Conservation (phyloP, 768 basidiomycete species). For the Russula foetens region DNA sequence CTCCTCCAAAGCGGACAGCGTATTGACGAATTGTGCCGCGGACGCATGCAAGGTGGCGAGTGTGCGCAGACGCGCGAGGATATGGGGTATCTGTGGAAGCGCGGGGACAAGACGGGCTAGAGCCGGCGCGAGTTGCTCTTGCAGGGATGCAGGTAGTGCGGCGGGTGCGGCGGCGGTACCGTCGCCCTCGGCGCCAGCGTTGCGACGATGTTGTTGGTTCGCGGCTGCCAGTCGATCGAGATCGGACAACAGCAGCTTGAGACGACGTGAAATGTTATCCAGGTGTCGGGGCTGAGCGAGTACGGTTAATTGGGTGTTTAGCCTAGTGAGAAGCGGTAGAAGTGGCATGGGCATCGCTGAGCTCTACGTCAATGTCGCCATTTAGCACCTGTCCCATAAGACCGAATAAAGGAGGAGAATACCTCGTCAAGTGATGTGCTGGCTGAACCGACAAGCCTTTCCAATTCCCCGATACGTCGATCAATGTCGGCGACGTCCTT, state of each 20-base stretch:
- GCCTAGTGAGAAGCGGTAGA: slow-evolving; percentile 70
- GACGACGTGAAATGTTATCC: slow-evolving; percentile 87
- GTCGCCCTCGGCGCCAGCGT: slow-evolving; percentile 17
- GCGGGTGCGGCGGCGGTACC: slow-evolving; percentile 10
- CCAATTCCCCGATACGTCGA: slow-evolving; percentile 73
- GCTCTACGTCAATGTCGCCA: slow-evolving; percentile 33
- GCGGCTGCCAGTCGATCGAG: slow-evolving; percentile 66
- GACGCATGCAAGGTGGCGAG: slow-evolving; percentile 75
- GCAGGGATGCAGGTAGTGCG: slow-evolving; percentile 28
- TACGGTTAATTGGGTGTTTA: slow-evolving; percentile 79
- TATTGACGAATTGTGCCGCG: slow-evolving; percentile 67
- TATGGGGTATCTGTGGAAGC: slow-evolving; percentile 80
- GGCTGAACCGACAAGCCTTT: slow-evolving; percentile 77
- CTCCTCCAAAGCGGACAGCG: slow-evolving; percentile 57
- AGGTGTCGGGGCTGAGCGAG: slow-evolving; percentile 94
- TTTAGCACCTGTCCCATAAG: background rate
- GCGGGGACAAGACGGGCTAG: slow-evolving; percentile 63
- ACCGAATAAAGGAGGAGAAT: slow-evolving; percentile 18
- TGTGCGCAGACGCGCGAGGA: slow-evolving; percentile 82
- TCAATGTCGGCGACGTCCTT: slow-evolving; percentile 68
- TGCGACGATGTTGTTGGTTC: slow-evolving; percentile 32
- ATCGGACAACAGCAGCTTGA: slow-evolving; percentile 89
- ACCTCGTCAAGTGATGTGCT: slow-evolving; percentile 79
- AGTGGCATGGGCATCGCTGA: slow-evolving; percentile 72
- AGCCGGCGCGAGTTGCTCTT: slow-evolving; percentile 60